A percentile compares a stretch with the other conserved stretches of the same genome.
phyloP scores from a whole-genome alignment of 257 asterid species.

The Mentha longifolia region DNA sequence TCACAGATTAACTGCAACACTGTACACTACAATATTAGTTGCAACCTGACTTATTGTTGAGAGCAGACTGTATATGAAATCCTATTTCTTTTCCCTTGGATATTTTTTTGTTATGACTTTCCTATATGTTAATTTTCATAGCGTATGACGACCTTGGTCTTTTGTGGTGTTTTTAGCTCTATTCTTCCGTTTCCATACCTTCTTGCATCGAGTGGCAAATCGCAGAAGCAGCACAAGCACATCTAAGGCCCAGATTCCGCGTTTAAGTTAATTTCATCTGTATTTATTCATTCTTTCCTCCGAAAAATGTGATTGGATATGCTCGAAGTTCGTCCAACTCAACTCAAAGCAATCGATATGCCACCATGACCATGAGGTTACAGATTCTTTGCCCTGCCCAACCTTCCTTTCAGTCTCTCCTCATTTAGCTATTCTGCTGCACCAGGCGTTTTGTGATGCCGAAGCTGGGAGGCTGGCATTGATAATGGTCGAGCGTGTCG shows the following conservation, averaged over 20 bases:
- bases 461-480: not conserved
- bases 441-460: not conserved
- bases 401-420: not conserved
- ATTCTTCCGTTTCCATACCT: constrained; percentile 31
- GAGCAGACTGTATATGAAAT: not conserved
- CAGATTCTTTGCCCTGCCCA: constrained; percentile 23
- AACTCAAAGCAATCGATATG: constrained; percentile 31
- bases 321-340: constrained; percentile 28
- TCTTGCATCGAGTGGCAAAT: constrained; percentile 41
- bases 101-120: not conserved
- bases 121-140: constrained; percentile 20
- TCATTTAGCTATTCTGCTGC: no score
- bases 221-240: constrained; percentile 40
- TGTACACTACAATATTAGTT: not conserved
- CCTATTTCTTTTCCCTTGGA: not conserved
- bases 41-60: not conserved
- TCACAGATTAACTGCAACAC: not conserved
- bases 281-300: constrained; percentile 61
- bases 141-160: no score
- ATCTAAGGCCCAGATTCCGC: constrained; percentile 36
- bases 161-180: no score
- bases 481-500: not conserved
- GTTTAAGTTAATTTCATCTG: constrained; percentile 27
- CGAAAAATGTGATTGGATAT: constrained; percentile 35
- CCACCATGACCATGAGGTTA: constrained; percentile 38